Evolutionary conservation across 2,329 filamentous ascomycete genomes (phyloP).

Genomic region (Aspergillus luchuensis): DNA sequence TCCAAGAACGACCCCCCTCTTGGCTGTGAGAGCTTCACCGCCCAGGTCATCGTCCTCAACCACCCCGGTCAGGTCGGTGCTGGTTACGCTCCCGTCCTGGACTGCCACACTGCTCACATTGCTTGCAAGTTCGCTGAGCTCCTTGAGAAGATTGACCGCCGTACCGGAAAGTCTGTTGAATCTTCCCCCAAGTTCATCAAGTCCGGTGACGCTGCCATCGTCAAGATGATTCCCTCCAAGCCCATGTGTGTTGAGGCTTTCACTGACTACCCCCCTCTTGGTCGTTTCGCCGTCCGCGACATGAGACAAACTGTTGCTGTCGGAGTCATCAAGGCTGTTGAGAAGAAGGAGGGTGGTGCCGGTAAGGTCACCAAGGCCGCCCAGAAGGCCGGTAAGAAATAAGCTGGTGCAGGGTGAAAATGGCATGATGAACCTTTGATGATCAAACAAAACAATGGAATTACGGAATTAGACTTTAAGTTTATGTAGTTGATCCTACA

Average conservation of each 20-base stretch:
- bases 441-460: slow-evolving; percentile 8
- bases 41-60: slow-evolving; percentile 99
- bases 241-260: slow-evolving; percentile 99
- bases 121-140: slow-evolving; percentile 99
- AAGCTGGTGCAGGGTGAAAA: slow-evolving; percentile 12
- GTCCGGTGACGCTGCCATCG: slow-evolving; percentile 99
- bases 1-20: slow-evolving; percentile 98
- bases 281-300: slow-evolving; percentile 99
- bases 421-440: slow-evolving; percentile 9
- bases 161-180: slow-evolving; percentile 98
- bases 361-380: slow-evolving; percentile 67
- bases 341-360: slow-evolving; percentile 60
- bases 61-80: slow-evolving; percentile 99
- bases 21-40: slow-evolving; percentile 92
- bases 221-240: slow-evolving; percentile 99
- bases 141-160: slow-evolving; percentile 99
- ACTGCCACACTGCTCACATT: slow-evolving; percentile 99
- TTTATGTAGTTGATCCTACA: slow-evolving; percentile 10
- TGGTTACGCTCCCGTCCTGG: slow-evolving; percentile 97
- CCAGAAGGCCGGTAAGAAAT: slow-evolving; percentile 57
- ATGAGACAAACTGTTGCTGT: slow-evolving; percentile 58
- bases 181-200: slow-evolving; percentile 98
- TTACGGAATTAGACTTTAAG: slow-evolving; percentile 11
- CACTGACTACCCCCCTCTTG: slow-evolving; percentile 99
- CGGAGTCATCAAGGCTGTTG: slow-evolving; percentile 66